Conservation (phyloP, 1,284 basidiomycete species). For the Irpex rosettiformis region DNA sequence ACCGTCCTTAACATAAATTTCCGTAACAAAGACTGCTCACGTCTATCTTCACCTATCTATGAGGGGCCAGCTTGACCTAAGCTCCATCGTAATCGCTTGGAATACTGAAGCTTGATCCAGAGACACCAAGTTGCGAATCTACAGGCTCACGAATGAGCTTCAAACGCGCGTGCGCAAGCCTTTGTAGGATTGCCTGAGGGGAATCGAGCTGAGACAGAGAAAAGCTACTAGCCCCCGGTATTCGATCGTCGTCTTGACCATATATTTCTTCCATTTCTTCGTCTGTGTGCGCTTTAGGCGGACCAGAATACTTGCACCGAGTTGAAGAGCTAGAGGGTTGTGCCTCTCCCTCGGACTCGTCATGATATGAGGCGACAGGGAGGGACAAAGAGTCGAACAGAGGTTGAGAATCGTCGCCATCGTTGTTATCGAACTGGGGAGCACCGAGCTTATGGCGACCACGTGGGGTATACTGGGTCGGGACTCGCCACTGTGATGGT, state of each 20-base stretch:
- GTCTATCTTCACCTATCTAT: too few relatives aligned
- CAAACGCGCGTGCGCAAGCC: background rate
- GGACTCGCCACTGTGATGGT: conserved; percentile 6
- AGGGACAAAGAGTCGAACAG: background rate
- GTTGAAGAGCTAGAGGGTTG: background rate
- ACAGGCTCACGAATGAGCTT: background rate
- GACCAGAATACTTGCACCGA: background rate
- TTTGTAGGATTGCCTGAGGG: background rate
- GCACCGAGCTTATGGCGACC: background rate
- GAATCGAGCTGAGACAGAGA: background rate
- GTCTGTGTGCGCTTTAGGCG: too few relatives aligned
- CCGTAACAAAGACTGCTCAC: background rate
- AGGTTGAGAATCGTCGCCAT: background rate
- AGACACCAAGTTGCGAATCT: background rate
- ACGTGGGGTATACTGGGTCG: background rate
- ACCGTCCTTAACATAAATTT: too few relatives aligned
- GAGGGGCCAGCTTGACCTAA: background rate
- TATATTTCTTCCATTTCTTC: background rate
- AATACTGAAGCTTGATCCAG: conserved; percentile 5
- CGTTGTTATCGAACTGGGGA: background rate
- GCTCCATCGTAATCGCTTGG: conserved; percentile 4
- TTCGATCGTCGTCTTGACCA: background rate
- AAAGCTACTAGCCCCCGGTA: background rate
- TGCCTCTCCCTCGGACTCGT: background rate
- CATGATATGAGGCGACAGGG: conserved; percentile 8